Evolutionary conservation across 2,329 filamentous ascomycete genomes (phyloP), one percentile per base, ranked within the genome.

Genomic region (Venturia oleaginea): DNA sequence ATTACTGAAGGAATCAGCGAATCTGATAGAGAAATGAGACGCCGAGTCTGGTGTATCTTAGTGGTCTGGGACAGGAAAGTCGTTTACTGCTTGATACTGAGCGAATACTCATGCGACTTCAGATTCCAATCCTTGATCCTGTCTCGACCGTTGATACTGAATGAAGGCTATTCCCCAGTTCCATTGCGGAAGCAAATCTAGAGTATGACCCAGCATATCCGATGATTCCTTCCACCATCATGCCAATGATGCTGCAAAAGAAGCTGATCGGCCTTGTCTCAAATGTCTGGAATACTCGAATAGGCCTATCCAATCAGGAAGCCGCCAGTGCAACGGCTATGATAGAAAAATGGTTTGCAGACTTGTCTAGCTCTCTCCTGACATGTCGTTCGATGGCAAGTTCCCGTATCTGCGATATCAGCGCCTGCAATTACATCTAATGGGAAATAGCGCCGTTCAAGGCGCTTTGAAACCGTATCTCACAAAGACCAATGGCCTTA

Each of bases 391-490:
- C n/a, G n/a, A n/a, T n/a, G n/a, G n/a, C n/a, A n/a, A n/a, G n/a
- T n/a, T 73, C 72, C 73, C 74, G 0, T 81, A 80, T 70, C 75
- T 81, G 22, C 70, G 76, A 1, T 72, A 79, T 38, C 81, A 83
- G 61, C 77, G 81, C 8, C 73, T 74, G 57, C 76, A 80, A 64
- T 67, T 83, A 3, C 77, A 80, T 59, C 77, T 74, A 19, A 76
- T 79, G 66, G 73, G 76, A 11, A 77, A 78, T 59, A 76, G 80
- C 64, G 78, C 79, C 66, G 75, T 78, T 63, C 71, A 83, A 1
- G 72, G 79, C 55, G 78, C 80, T 10, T 69, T 82, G 13, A 78
- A 81, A 64, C 69, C 74, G 0, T 81, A 76, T 66, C 74, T 84
- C n/a, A 77, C 77, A 2, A 76, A 73, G 54, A 68, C 70, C 2